phyloP scores from a whole-genome alignment of 805 yeast species.

The Suhomyces vadensis region DNA sequence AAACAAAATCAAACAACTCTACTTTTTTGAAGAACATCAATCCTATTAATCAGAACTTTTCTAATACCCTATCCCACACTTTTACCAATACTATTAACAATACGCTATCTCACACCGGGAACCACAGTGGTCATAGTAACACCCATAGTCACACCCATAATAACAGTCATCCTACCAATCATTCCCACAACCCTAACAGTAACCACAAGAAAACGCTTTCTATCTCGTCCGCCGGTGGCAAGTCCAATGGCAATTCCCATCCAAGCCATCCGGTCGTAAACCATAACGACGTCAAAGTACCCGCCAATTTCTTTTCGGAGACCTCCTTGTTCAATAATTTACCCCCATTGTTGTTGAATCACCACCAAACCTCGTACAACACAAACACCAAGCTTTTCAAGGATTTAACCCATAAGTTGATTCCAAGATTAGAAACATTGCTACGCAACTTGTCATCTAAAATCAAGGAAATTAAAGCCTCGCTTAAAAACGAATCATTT shows the following conservation, averaged over 20 bases:
- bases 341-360: constrained; percentile 35
- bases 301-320: constrained; percentile 25
- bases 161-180: too few relatives aligned
- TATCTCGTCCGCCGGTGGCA: not conserved
- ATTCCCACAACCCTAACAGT: not conserved
- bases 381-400: constrained; percentile 30
- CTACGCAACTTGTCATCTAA: constrained; percentile 36
- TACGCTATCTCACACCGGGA: too few relatives aligned
- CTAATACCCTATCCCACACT: not conserved
- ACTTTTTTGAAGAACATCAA: constrained; percentile 21
- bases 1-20: constrained; percentile 23
- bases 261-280: not conserved
- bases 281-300: constrained; percentile 21
- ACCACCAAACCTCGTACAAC: constrained; percentile 32
- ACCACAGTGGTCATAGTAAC: not conserved
- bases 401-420: constrained; percentile 33
- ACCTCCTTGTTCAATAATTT: constrained; percentile 27
- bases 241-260: not conserved
- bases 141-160: not conserved
- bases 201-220: constrained; percentile 1
- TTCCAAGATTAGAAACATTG: constrained; percentile 39
- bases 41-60: too few relatives aligned
- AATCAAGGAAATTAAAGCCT: constrained; percentile 42
- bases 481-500: constrained; percentile 43
- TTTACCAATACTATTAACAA: too few relatives aligned